Percentiles rank a stretch among this genome's conserved stretches.
These are phyloP conservation scores for Westerdykella sp. DNA, from an alignment of 2,329 filamentous ascomycete species.

Conservation along the genomic window DNA sequence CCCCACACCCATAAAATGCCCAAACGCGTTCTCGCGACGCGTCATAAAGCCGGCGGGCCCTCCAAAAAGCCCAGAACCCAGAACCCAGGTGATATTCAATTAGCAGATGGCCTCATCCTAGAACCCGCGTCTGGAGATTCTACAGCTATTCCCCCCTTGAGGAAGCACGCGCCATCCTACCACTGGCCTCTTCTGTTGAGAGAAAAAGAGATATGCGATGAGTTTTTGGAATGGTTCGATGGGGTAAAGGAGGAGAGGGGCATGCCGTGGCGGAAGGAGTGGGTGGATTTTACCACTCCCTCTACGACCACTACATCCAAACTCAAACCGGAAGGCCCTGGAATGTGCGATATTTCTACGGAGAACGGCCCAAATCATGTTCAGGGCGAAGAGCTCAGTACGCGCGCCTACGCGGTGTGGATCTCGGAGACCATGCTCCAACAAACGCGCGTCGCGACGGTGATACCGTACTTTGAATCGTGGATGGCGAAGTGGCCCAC, in stretches of 20 bases:
- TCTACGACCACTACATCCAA: too few relatives aligned
- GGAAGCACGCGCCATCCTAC: conserved; percentile 22
- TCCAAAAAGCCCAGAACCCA: too few relatives aligned
- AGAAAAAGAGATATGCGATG: conserved; percentile 10
- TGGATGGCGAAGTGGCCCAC: conserved; percentile 59
- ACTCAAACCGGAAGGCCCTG: too few relatives aligned
- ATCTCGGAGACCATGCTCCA: conserved; percentile 64
- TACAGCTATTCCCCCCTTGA: conserved; percentile 20
- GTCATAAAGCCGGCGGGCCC: too few relatives aligned
- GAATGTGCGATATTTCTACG: too few relatives aligned
- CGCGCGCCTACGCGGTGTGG: conserved; percentile 60
- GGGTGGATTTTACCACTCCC: conserved; percentile 42
- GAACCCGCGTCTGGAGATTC: conserved; percentile 9
- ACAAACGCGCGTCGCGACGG: conserved; percentile 57
- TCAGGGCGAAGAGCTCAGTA: conserved; percentile 40
- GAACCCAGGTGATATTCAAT: too few relatives aligned
- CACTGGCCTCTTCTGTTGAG: conserved; percentile 27
- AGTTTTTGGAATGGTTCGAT: conserved; percentile 28
- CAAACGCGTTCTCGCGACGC: too few relatives aligned
- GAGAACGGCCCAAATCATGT: too few relatives aligned
- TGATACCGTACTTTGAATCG: conserved; percentile 57
- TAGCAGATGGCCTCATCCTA: conserved; percentile 1
- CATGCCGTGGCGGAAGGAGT: conserved; percentile 49
- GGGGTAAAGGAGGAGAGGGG: conserved; percentile 23
- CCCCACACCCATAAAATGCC: too few relatives aligned